Evolutionary conservation across 805 yeast genomes (phyloP).

Genomic region (Pachysolen tannophilus): DNA sequence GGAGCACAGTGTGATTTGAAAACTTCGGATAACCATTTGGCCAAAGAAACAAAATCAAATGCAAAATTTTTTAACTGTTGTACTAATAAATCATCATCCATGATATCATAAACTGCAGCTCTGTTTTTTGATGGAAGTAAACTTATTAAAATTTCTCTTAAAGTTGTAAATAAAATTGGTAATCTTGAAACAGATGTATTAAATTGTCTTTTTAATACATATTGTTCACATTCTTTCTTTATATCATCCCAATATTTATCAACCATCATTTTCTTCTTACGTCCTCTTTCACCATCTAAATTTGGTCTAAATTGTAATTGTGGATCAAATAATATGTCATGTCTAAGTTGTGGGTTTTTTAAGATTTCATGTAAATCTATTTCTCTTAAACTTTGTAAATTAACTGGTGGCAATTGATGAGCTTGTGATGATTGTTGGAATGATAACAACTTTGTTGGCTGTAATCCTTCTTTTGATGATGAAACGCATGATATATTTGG

Average conservation of each 20-base stretch:
- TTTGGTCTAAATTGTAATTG: constrained; percentile 87
- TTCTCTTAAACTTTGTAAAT: constrained; percentile 72
- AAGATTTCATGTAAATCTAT: constrained; percentile 83
- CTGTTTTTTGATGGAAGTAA: constrained; percentile 75
- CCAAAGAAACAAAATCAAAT: constrained; percentile 63
- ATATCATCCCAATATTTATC: constrained; percentile 83
- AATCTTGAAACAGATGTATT: constrained; percentile 31
- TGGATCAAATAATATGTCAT: constrained; percentile 89
- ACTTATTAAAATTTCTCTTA: constrained; percentile 66
- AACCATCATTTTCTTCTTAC: constrained; percentile 63
- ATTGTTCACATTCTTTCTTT: constrained; percentile 53
- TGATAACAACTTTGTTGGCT: too few relatives aligned
- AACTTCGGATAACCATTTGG: constrained; percentile 67
- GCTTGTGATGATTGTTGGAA: background rate
- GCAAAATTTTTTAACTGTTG: constrained; percentile 69
- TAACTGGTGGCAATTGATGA: constrained; percentile 67
- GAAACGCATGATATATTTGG: constrained; percentile 20
- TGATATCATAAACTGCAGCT: constrained; percentile 53
- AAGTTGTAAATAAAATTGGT: constrained; percentile 67
- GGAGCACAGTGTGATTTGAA: constrained; percentile 93
- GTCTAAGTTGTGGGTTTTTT: constrained; percentile 87
- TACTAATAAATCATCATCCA: constrained; percentile 68
- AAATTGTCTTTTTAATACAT: constrained; percentile 20
- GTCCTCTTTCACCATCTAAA: constrained; percentile 84
- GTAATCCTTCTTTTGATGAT: constrained; percentile 20